These are phyloP conservation scores for Cystobasidium onofrii DNA, from an alignment of 768 basidiomycete species.

Conservation along the genomic window DNA sequence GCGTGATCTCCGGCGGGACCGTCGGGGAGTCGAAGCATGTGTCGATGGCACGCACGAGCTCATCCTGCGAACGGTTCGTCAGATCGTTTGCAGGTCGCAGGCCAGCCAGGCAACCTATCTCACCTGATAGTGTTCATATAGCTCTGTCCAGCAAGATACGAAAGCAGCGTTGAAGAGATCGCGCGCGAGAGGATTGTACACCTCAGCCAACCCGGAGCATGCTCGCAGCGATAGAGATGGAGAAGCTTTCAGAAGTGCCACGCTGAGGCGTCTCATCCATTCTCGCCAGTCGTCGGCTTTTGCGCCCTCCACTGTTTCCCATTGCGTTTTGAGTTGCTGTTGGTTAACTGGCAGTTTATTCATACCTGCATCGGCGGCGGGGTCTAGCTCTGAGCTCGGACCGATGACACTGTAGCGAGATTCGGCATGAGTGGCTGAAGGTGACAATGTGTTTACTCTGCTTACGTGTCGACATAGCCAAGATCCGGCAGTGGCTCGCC, in stretches of 20 bases:
- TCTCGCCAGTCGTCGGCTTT: slow-evolving; percentile 75
- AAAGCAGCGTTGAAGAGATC: slow-evolving; percentile 98
- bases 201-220: slow-evolving; percentile 86
- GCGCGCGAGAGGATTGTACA: slow-evolving; percentile 78
- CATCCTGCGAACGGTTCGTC: slow-evolving; percentile 56
- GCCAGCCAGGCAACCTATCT: background rate
- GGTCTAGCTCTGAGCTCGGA: slow-evolving; percentile 37
- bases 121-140: slow-evolving; percentile 95
- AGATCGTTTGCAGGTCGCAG: slow-evolving; percentile 32
- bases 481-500: slow-evolving; percentile 85
- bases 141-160: slow-evolving; percentile 89
- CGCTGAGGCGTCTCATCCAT: slow-evolving; percentile 86
- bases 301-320: slow-evolving; percentile 61
- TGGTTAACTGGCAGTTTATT: slow-evolving; percentile 90
- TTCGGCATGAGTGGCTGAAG: background rate
- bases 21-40: slow-evolving; percentile 63
- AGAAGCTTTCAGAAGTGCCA: slow-evolving; percentile 96
- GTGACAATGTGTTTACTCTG: background rate
- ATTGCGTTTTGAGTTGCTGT: slow-evolving; percentile 90
- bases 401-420: slow-evolving; percentile 31
- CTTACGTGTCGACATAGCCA: slow-evolving; percentile 58
- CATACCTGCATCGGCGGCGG: slow-evolving; percentile 57
- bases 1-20: slow-evolving; percentile 79
- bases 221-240: slow-evolving; percentile 96
- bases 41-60: slow-evolving; percentile 83